Base-by-base conservation (phyloP, 106 monocot genomes). In the Apostasia ramifera region DNA sequence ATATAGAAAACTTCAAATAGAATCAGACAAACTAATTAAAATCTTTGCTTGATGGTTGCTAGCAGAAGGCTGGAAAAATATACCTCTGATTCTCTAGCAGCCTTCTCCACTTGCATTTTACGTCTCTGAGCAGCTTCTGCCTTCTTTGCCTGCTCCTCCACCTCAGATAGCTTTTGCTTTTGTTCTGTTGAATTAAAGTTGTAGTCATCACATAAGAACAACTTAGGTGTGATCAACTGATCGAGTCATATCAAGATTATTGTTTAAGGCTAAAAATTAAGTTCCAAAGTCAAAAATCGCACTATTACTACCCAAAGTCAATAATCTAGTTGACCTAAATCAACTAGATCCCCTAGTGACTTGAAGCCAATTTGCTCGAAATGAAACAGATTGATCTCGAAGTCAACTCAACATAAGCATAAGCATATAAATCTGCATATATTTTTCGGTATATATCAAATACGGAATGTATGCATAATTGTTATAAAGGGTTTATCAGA, bases 21-120 rank as follows among this genome's bases (percentile, higher is more conserved):
- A 61, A 40, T 39, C 46, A 50, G 26, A 40, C 38, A 54, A 68
- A 43, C 3, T 54, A 45, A 66, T 15, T 41, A 41, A 53, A 53
- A 43, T 11, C 11, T 53, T 67, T 68, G 37, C 8, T 59, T 47
- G 12, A 46, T 64, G 53, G 15, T 11, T 61, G 43, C n/a, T 55
- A 11, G 39, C 5, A 43, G 38, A 9, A n/a, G 48, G 58, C 9
- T 9, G 6, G 59, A 71, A 12, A 38, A 1, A 61, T 12, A 9
- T 12, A 95, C 95, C 95, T 91, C 82, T 47, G 82, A 76, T 76
- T 97, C 95, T 43, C 72, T 86, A 63, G 74, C 80, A 43, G 86
- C 85, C 62, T 97, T 95, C 72, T 95, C 95, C 13, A 92, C 91
- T 89, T 91, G 95, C 84, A 95, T 73, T 63, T 82, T 91, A 53